A percentile compares a stretch with the other conserved stretches of the same genome.
Evolutionary conservation across 352 stramenopile genomes (phyloP).

Genomic region (Phytophthora sansomeana): DNA sequence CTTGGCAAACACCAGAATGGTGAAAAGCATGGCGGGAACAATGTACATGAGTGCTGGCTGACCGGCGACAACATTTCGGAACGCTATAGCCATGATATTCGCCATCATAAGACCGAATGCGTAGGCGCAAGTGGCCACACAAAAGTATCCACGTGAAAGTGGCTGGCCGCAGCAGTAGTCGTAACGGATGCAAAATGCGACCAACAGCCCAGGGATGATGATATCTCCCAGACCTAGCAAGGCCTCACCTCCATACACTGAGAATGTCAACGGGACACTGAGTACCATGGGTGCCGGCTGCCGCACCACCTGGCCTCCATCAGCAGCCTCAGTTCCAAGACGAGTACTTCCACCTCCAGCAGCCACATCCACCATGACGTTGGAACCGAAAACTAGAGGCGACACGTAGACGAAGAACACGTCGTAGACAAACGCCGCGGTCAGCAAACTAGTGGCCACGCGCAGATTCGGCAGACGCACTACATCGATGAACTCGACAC

Average conservation of each 20-base stretch:
- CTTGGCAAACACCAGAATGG: slow-evolving; percentile 64
- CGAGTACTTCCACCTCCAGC: slow-evolving; percentile 59
- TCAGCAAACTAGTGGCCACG: slow-evolving; percentile 86
- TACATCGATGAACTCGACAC: slow-evolving; percentile 88
- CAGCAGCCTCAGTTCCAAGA: slow-evolving; percentile 11
- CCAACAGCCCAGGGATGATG: slow-evolving; percentile 91
- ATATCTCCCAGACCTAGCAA: slow-evolving; percentile 96
- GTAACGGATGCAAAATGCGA: slow-evolving; percentile 92
- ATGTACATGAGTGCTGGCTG: slow-evolving; percentile 97
- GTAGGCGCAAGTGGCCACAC: slow-evolving; percentile 72
- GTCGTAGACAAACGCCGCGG: slow-evolving; percentile 93
- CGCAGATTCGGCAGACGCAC: slow-evolving; percentile 82
- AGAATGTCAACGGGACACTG: slow-evolving; percentile 91
- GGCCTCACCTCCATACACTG: slow-evolving; percentile 87
- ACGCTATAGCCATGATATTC: slow-evolving; percentile 92
- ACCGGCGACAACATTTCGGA: slow-evolving; percentile 87
- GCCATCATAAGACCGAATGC: slow-evolving; percentile 92
- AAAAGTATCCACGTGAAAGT: slow-evolving; percentile 84
- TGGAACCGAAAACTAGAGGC: slow-evolving; percentile 80
- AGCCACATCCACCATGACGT: slow-evolving; percentile 93
- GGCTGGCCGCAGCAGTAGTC: slow-evolving; percentile 81
- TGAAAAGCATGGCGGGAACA: slow-evolving; percentile 87
- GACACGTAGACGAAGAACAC: slow-evolving; percentile 96
- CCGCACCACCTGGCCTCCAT: slow-evolving; percentile 12
- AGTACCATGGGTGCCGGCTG: slow-evolving; percentile 67